Percentiles rank a stretch among this genome's conserved stretches.
phyloP scores from a whole-genome alignment of 176 grass and related monocot species.

The maize (Zea mays) region DNA sequence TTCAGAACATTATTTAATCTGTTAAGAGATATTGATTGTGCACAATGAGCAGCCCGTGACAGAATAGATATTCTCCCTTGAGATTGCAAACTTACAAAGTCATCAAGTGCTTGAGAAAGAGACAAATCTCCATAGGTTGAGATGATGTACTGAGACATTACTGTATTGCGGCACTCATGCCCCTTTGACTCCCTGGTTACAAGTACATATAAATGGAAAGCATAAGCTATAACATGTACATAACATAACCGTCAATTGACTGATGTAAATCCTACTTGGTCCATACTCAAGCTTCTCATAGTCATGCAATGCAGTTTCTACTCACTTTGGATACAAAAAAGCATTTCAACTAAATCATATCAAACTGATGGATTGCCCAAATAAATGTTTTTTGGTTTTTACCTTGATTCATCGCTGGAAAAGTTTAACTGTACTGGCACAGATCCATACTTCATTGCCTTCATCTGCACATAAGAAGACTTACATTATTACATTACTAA shows the following conservation, averaged over 20 bases:
- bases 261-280: constrained; percentile 4
- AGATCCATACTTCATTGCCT: constrained; percentile 63
- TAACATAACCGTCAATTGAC: not conserved
- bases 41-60: not conserved
- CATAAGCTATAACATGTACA: not conserved
- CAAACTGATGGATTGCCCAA: constrained; percentile 5
- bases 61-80: not conserved
- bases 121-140: constrained; percentile 57
- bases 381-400: constrained; percentile 5
- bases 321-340: constrained; percentile 12
- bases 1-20: not conserved
- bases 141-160: constrained; percentile 43
- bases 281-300: not conserved
- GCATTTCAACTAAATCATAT: constrained; percentile 13
- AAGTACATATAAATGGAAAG: not conserved
- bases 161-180: constrained; percentile 21
- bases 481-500: constrained; percentile 9
- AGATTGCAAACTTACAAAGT: constrained; percentile 48
- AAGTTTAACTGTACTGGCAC: constrained; percentile 40
- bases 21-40: constrained; percentile 3
- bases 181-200: constrained; percentile 31
- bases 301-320: not conserved
- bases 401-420: constrained; percentile 39
- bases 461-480: constrained; percentile 41
- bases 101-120: constrained; percentile 49